Evolutionary conservation across 2,329 filamentous ascomycete species (phyloP).

Genomic region (Xylaria hypoxylon): DNA sequence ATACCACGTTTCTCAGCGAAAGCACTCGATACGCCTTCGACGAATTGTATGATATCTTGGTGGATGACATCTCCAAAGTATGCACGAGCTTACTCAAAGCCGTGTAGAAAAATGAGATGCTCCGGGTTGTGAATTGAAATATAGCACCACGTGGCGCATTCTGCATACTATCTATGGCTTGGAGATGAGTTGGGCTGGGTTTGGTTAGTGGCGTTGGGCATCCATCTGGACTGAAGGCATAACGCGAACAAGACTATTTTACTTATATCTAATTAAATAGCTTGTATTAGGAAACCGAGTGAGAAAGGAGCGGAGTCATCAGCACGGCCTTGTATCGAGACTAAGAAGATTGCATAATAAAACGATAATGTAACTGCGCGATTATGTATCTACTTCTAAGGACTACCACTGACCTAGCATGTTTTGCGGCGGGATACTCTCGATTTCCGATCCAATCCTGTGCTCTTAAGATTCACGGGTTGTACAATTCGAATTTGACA

Average conservation of each 20-base stretch:
- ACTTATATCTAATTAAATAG: constrained; percentile 18
- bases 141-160: constrained; percentile 4
- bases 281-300: background rate
- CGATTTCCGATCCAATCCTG: no score
- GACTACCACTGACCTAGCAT: background rate
- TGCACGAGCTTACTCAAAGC: background rate
- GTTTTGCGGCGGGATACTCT: background rate
- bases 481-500: no score
- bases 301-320: background rate
- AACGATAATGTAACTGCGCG: background rate
- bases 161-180: constrained; percentile 18
- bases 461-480: no score
- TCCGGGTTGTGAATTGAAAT: constrained; percentile 8
- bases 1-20: constrained; percentile 4
- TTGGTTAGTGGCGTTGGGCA: constrained; percentile 24
- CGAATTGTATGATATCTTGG: constrained; percentile 35
- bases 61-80: constrained; percentile 4
- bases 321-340: background rate
- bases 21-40: constrained; percentile 21
- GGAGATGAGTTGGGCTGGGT: constrained; percentile 2
- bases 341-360: constrained; percentile 1
- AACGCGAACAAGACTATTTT: background rate
- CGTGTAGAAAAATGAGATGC: background rate
- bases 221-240: constrained; percentile 15
- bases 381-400: background rate